These are phyloP conservation scores for Botryotinia calthae DNA, from an alignment of 2,329 filamentous ascomycete species.

Conservation along the genomic window DNA sequence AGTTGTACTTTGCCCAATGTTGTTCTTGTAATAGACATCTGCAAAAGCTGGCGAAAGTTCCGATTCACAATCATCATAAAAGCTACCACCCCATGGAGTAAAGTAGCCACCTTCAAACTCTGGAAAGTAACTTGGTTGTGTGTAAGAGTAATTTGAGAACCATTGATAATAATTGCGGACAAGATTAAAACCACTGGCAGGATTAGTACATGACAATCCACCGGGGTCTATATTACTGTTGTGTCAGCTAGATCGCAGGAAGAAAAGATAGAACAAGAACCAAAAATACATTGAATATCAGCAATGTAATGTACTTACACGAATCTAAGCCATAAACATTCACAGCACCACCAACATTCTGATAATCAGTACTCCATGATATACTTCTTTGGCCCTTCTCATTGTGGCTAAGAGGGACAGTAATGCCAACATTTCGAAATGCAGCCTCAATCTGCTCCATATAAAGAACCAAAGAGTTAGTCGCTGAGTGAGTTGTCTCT, in stretches of 20 bases:
- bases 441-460: constrained; percentile 52
- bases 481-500: constrained; percentile 44
- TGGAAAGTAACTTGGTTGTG: constrained; percentile 52
- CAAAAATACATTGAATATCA: not conserved
- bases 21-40: constrained; percentile 57
- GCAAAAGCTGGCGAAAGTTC: constrained; percentile 49
- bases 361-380: constrained; percentile 55
- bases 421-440: constrained; percentile 47
- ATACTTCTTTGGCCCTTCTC: constrained; percentile 49
- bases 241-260: not conserved
- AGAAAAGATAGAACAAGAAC: not conserved
- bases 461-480: constrained; percentile 49
- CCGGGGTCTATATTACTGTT: constrained; percentile 39
- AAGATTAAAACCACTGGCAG: constrained; percentile 48
- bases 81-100: constrained; percentile 51
- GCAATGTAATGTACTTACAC: constrained; percentile 29
- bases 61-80: constrained; percentile 50
- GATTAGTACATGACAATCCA: constrained; percentile 50
- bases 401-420: constrained; percentile 50
- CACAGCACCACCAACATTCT: constrained; percentile 54
- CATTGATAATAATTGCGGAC: constrained; percentile 55
- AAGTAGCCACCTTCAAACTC: constrained; percentile 56
- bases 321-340: constrained; percentile 49
- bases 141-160: constrained; percentile 55
- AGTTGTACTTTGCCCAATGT: constrained; percentile 50